Base-by-base conservation (phyloP, 768 basidiomycete species). In the Psilocybe azurescens region DNA sequence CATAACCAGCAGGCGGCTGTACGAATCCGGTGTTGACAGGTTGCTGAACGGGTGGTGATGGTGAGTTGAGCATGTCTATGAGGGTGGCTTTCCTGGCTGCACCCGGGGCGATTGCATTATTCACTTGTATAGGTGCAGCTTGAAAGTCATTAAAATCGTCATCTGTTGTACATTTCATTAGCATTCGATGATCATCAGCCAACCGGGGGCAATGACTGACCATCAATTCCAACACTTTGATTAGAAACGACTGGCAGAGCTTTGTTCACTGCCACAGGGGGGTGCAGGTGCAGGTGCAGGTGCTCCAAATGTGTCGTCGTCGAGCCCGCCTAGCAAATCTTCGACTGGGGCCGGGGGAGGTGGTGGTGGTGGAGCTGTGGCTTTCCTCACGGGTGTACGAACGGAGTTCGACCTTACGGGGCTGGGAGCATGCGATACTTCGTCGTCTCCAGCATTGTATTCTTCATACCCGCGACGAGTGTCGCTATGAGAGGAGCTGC, bases 371-470 rank as follows among this genome's bases (percentile, higher is more conserved):
- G 79, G 70, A 4, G 76, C 72, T 55, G 75, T 78, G 1, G 77
- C 62, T 59, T 79, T 83, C 52, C 79, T 72, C 39, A 71, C 61
- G 33, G 81, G 71, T 28, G 71, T 66, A n/a, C 69, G 62, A 74
- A 80, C 56, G 74, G 81, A 63, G 71, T 77, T 63, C 47, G 70
- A 60, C 67, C 74, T 44, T 71, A 75, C 67, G 47, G 77, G 71
- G 49, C 73, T 66, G 13, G 72, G 58, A 16, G 74, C 38, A 3
- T 68, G 46, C 6, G 63, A 63, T 36, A 79, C 71, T 64, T 97
- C 95, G 62, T 98, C 96, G 61, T 94, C 94, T 1, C 97, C 97
- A 11, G 97, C 97, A 66, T 97, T 93, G 74, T 99, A 99, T 73
- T 98, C 96, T 69, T 99, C 96, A 66, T 87, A 98, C 28, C 85